Evolutionary conservation across 2,329 filamentous ascomycete species (phyloP).

Genomic region (Colletotrichum tamarilloi): DNA sequence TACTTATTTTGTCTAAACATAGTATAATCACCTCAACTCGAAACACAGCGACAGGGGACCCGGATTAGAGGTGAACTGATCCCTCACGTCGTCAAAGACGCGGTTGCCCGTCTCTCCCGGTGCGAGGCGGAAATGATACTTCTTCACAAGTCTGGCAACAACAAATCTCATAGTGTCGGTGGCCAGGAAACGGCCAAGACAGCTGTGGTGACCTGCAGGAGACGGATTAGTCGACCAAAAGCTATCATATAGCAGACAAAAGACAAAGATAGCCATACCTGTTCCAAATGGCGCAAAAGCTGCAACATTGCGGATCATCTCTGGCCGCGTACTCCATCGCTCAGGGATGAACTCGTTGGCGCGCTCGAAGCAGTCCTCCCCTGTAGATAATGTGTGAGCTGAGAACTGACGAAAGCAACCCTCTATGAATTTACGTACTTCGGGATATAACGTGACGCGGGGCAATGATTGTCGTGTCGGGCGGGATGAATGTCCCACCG

Average conservation of each 20-base stretch:
- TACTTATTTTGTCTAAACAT: not conserved
- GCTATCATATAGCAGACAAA: not conserved
- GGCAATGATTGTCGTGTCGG: constrained; percentile 34
- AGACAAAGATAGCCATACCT: constrained; percentile 34
- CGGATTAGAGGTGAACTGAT: constrained; percentile 34
- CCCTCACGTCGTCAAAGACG: constrained; percentile 30
- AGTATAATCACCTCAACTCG: constrained; percentile 22
- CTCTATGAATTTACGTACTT: constrained; percentile 47
- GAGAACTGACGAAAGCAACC: not conserved
- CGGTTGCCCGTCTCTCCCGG: constrained; percentile 30
- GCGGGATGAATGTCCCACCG: constrained; percentile 30
- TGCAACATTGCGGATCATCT: constrained; percentile 45
- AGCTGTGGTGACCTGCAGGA: constrained; percentile 28
- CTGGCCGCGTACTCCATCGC: constrained; percentile 46
- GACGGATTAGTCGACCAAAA: not conserved
- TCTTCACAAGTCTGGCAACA: constrained; percentile 30
- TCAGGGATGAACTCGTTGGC: constrained; percentile 50
- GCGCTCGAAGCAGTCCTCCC: constrained; percentile 42
- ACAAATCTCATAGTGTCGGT: constrained; percentile 31
- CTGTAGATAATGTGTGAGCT: constrained; percentile 24
- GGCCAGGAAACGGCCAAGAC: constrained; percentile 31
- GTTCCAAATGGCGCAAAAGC: constrained; percentile 48
- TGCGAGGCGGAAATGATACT: constrained; percentile 27
- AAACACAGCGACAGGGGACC: constrained; percentile 32
- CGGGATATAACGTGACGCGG: constrained; percentile 38